Conservation (phyloP, 352 stramenopile genomes). For the Phytophthora sansomeana region DNA sequence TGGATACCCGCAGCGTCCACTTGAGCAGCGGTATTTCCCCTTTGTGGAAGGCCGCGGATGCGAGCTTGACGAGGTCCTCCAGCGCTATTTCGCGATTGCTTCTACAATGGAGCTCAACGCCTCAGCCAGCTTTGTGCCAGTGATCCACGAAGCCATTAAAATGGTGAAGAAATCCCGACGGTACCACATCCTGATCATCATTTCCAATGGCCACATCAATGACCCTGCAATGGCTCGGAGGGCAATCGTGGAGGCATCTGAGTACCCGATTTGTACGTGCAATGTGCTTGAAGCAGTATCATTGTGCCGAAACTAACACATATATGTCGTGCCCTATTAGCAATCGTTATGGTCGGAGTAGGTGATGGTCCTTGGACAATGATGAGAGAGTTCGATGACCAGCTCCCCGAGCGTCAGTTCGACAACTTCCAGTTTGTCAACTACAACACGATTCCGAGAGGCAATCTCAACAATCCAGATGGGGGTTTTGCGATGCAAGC, state of each 20-base stretch:
- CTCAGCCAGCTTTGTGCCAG: conserved; percentile 70
- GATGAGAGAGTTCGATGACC: conserved; percentile 83
- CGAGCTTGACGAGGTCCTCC: conserved; percentile 61
- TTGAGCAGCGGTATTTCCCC: conserved; percentile 54
- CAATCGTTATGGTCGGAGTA: conserved; percentile 75
- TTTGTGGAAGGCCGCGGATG: conserved; percentile 54
- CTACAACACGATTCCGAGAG: conserved; percentile 65
- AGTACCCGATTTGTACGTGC: conserved; percentile 81
- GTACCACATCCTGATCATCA: conserved; percentile 89
- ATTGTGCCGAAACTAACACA: conserved; percentile 1
- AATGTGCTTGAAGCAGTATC: neutral
- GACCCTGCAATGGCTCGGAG: conserved; percentile 58
- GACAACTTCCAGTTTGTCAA: conserved; percentile 91
- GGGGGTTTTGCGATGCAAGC: conserved; percentile 54
- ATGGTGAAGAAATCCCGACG: conserved; percentile 45
- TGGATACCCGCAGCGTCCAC: conserved; percentile 37
- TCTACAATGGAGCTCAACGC: conserved; percentile 70
- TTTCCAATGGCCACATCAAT: conserved; percentile 80
- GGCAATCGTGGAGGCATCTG: conserved; percentile 75
- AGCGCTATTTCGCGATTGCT: conserved; percentile 70
- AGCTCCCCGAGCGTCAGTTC: conserved; percentile 66
- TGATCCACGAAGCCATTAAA: conserved; percentile 75
- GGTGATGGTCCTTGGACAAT: conserved; percentile 82
- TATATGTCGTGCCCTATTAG: conserved; percentile 22
- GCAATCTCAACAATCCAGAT: conserved; percentile 47